These are phyloP conservation scores for Aspergillus arachidicola DNA, from an alignment of 2,329 filamentous ascomycete species.

Conservation along the genomic window DNA sequence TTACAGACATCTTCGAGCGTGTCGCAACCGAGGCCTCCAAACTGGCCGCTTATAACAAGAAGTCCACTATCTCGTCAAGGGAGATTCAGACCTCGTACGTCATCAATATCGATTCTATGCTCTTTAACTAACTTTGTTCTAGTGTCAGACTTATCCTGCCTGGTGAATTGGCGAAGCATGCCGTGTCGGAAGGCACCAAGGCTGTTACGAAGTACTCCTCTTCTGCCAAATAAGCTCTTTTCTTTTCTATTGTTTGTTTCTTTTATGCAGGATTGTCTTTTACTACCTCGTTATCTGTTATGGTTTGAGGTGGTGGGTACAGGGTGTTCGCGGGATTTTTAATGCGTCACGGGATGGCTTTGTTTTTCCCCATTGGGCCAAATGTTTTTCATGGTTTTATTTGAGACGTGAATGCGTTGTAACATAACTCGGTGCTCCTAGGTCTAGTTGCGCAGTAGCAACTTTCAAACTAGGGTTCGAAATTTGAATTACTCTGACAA, in stretches of 20 bases:
- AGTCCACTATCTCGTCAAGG: conserved; percentile 98
- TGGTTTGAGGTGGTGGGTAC: conserved; percentile 48
- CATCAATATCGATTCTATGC: not conserved
- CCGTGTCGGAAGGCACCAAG: conserved; percentile 99
- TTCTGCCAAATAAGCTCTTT: conserved; percentile 85
- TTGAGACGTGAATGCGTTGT: conserved; percentile 48
- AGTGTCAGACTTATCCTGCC: conserved; percentile 94
- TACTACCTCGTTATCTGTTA: conserved; percentile 45
- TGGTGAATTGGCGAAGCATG: conserved; percentile 98
- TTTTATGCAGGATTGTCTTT: conserved; percentile 57
- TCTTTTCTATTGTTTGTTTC: conserved; percentile 61
- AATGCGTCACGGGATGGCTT: conserved; percentile 53
- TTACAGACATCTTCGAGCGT: conserved; percentile 96
- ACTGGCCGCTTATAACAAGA: conserved; percentile 99
- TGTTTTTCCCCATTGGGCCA: conserved; percentile 43
- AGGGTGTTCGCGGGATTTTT: conserved; percentile 50
- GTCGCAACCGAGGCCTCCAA: conserved; percentile 98
- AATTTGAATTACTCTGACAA: conserved; percentile 24
- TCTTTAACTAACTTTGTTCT: conserved; percentile 30
- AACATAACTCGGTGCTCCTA: conserved; percentile 47
- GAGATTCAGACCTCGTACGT: conserved; percentile 96
- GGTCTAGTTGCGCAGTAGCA: conserved; percentile 32
- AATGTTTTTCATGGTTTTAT: conserved; percentile 46
- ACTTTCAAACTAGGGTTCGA: conserved; percentile 41
- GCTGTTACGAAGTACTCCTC: conserved; percentile 99